Evolutionary conservation across 768 basidiomycete species (phyloP), one percentile per base, ranked within the genome.

Genomic region (Leccinum longicurvipes): DNA sequence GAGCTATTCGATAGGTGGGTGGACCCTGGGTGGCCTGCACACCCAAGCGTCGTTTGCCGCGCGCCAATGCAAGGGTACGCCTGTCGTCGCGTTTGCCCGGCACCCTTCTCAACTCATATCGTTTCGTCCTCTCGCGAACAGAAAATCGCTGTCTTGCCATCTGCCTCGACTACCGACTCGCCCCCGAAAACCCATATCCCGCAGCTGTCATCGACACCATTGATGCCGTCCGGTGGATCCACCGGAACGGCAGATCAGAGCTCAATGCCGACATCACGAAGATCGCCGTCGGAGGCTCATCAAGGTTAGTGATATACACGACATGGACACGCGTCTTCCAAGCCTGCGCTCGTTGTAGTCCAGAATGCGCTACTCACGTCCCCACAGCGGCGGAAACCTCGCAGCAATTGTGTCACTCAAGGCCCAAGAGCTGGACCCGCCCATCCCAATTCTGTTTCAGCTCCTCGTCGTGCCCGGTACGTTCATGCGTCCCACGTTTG

Each of bases 281-380:
- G 53, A 79, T 90, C 49, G 85, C 86, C 3, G 82, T 89, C 8
- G 86, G 87, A 3, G 89, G 88, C 24, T 83, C 83, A 0, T 89
- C 86, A 2, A 87, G 86, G 86, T 45, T 36, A 1, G 34, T 36
- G 17, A n/a, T 6, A 36, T 17, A 36, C 3, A n/a, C 17, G 17
- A 36, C 34, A 36, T 36, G 0, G 34, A 0, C 34, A 17, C 17
- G 4, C 34, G 3, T 36, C 17, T n/a, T n/a, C n/a, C n/a, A n/a
- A n/a, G n/a, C n/a, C n/a, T n/a, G n/a, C n/a, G n/a, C n/a, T n/a
- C n/a, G n/a, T n/a, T n/a, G n/a, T n/a, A n/a, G n/a, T n/a, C n/a
- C n/a, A n/a, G 9, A 36, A n/a, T 36, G 41, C 27, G 32, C 54
- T 55, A 36, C 32, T 32, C 36, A 44, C 27, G 19, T 4, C 15